Base-by-base conservation (phyloP, 768 basidiomycete genomes). In the Amanita rubescens region DNA sequence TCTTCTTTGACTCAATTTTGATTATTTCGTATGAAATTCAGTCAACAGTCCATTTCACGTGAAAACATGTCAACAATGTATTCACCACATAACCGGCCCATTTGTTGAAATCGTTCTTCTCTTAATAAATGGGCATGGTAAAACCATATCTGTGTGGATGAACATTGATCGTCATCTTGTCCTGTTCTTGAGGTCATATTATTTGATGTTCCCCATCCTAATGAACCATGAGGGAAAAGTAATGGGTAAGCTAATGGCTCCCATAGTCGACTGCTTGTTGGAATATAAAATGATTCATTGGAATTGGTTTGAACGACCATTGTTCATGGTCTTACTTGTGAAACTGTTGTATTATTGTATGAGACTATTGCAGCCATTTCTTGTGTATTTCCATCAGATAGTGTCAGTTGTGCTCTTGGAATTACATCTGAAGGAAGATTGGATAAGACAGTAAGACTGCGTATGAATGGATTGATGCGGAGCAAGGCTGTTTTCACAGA, bases 21-120 rank as follows among this genome's bases (percentile, higher is more conserved):
- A 37, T 68, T 69, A 0, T 24, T 5, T 0, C 63, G 58, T 35
- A 75, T 71, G 46, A 68, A 74, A n/a, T 58, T 50, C 5, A 75
- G 57, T 0, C 66, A 57, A 8, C 55, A 41, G 51, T 75, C 72
- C 1, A 69, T 47, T 22, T 68, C 62, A 1, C 67, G 61, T 0
- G 62, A 65, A 52, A 67, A 73, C 73, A 74, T 74, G 44, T 74
- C 71, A 27, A 69, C 64, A 10, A 69, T 17, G 38, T 72, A 72
- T 53, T 74, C 66, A 53, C 63, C 66, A 0, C 61, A 54, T 0
- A 75, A 55, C 0, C 68, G 60, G 0, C 71, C 69, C 57, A 73
- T 74, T 0, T 68, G 63, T 1, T 24, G 27, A 44, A 74, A 74
- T 0, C 69, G 58, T 1, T 51, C 46, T 27, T 72, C 67, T 0